Conservation (phyloP, 1,284 basidiomycete species). For the Anthracocystis panici-leucophaei region DNA sequence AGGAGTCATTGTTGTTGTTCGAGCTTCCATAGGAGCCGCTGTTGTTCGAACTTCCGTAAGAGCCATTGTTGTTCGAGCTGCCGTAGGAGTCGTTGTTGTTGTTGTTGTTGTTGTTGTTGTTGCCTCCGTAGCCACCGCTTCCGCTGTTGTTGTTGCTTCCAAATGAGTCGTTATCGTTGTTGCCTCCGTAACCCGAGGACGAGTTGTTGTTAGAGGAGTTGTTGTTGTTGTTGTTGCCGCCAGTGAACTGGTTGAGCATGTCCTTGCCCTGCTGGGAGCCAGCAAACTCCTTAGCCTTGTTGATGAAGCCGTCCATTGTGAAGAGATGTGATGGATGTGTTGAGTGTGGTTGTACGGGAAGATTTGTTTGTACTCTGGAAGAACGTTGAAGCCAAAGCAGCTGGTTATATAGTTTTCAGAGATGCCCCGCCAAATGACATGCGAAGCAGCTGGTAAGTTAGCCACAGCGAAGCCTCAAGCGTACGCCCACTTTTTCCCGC, state of each 20-base stretch:
- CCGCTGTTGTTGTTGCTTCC: conserved; percentile 18
- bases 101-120: conserved; percentile 21
- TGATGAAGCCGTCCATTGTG: conserved; percentile 60
- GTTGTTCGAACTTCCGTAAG: conserved; percentile 6
- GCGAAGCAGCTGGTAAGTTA: background rate
- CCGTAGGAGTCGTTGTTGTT: conserved; percentile 27
- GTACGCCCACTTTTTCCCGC: background rate
- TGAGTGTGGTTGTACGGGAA: background rate
- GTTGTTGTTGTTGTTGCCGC: conserved; percentile 45
- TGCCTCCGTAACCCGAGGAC: conserved; percentile 7
- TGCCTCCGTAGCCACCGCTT: no score
- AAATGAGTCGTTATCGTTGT: conserved; percentile 19
- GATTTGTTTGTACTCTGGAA: background rate
- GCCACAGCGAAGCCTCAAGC: background rate
- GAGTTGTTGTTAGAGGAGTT: conserved; percentile 24
- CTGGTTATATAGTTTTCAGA: conserved; percentile 12
- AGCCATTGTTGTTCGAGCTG: conserved; percentile 15
- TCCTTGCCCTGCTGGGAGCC: conserved; percentile 50
- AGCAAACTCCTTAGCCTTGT: conserved; percentile 63
- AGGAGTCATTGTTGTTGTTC: conserved; percentile 24
- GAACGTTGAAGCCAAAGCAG: background rate
- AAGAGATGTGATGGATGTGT: background rate
- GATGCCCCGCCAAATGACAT: background rate
- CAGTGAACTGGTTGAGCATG: conserved; percentile 44
- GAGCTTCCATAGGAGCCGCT: conserved; percentile 14